These are phyloP conservation scores for Tolypocladium amazonense DNA, from an alignment of 2,329 filamentous ascomycete genomes.

Conservation along the genomic window DNA sequence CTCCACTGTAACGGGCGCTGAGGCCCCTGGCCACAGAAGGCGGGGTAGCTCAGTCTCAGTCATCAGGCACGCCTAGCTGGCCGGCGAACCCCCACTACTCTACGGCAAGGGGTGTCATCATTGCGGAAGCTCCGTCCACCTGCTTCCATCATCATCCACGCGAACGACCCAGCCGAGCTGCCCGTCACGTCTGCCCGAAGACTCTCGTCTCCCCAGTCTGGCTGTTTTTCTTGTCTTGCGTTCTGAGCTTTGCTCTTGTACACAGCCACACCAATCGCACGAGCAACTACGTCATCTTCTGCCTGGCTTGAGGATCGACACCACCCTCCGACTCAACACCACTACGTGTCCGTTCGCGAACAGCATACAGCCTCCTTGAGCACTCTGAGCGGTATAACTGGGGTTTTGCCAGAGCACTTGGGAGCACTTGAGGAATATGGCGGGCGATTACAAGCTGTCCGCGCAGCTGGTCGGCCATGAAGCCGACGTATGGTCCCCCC, in stretches of 20 bases:
- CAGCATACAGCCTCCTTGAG: neutral
- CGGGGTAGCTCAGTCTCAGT: constrained; percentile 1
- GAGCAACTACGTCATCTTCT: neutral
- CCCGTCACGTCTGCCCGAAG: neutral
- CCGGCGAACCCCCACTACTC: no score
- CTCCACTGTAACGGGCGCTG: neutral
- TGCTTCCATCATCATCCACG: constrained; percentile 5
- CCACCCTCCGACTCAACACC: neutral
- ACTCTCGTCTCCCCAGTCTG: neutral
- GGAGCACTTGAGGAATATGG: constrained; percentile 38
- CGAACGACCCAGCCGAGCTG: neutral
- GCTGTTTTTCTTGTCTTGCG: neutral
- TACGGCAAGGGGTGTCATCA: neutral
- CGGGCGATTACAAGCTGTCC: constrained; percentile 83
- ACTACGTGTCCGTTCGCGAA: neutral
- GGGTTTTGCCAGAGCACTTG: neutral
- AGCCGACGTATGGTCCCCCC: constrained; percentile 58
- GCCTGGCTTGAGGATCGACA: neutral
- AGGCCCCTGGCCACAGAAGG: neutral
- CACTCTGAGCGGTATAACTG: neutral
- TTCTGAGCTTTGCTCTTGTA: neutral
- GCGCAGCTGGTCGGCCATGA: constrained; percentile 82
- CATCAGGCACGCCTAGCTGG: neutral
- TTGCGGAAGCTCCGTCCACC: constrained; percentile 1
- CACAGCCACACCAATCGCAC: neutral